Evolutionary conservation across 371 early-diverging fungal species (phyloP).

Genomic region (Mortierella sp.): DNA sequence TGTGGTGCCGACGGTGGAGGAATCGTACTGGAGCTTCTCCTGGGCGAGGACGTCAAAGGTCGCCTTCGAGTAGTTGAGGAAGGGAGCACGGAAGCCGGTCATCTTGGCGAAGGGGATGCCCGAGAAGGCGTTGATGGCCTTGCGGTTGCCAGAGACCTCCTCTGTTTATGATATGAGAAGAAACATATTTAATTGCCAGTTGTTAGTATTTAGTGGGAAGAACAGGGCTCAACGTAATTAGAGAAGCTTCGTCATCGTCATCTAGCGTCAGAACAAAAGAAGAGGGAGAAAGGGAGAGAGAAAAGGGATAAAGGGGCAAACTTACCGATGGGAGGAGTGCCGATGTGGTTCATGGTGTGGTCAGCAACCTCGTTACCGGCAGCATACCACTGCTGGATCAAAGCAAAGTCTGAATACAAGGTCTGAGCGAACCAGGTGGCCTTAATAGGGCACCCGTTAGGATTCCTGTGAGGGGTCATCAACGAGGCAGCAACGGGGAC

Average conservation of each 20-base stretch:
- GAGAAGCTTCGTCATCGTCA: neutral
- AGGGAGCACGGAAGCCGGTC: conserved; percentile 81
- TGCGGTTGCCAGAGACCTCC: conserved; percentile 71
- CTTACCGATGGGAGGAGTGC: conserved; percentile 60
- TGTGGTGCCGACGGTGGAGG: conserved; percentile 69
- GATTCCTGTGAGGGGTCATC: conserved; percentile 62
- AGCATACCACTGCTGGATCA: conserved; percentile 81
- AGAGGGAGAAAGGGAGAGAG: too few relatives aligned
- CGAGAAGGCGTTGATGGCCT: conserved; percentile 70
- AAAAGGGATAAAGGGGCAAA: too few relatives aligned
- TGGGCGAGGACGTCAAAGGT: conserved; percentile 67
- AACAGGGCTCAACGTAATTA: neutral
- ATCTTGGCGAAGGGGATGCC: conserved; percentile 79
- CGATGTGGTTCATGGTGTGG: conserved; percentile 78
- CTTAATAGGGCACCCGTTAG: conserved; percentile 77
- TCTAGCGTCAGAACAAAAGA: neutral
- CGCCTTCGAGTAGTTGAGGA: conserved; percentile 75
- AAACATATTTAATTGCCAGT: conserved; percentile 17
- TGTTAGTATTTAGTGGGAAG: neutral
- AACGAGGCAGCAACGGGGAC: conserved; percentile 40
- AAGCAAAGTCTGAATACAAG: conserved; percentile 75
- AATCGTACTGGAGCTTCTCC: conserved; percentile 79
- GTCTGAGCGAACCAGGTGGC: conserved; percentile 81
- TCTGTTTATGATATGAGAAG: conserved; percentile 44
- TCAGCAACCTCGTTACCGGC: conserved; percentile 81